These are phyloP conservation scores for Kokia cookei DNA, from an alignment of 441 rosid species.

Conservation along the genomic window DNA sequence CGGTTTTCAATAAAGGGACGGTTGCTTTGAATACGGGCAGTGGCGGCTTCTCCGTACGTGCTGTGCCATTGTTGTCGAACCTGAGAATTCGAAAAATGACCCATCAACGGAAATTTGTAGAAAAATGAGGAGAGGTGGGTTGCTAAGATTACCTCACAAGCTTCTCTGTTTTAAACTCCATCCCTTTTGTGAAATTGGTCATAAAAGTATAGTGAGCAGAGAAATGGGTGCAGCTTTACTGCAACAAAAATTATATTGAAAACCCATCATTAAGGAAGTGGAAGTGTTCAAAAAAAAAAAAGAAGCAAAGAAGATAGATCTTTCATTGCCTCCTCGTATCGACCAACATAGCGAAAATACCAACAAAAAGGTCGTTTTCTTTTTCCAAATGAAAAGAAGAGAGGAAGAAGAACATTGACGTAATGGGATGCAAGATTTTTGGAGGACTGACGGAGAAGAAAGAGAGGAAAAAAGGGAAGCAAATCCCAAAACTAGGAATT, in stretches of 20 bases:
- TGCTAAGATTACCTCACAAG: conserved; percentile 37
- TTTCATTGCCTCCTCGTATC: not conserved
- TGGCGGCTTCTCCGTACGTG: conserved; percentile 23
- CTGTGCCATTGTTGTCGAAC: conserved; percentile 30
- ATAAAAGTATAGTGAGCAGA: not conserved
- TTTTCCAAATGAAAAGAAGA: not conserved
- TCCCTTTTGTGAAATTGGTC: conserved; percentile 1
- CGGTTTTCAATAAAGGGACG: conserved; percentile 31
- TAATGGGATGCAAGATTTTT: not conserved
- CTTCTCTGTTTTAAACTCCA: conserved; percentile 55
- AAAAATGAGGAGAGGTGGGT: not conserved
- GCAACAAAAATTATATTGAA: not conserved
- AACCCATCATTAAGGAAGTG: not conserved
- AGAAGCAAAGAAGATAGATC: not conserved
- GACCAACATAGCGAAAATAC: not conserved
- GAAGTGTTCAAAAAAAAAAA: too few species aligned
- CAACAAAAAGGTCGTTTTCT: not conserved
- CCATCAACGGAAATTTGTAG: conserved; percentile 2
- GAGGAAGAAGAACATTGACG: not conserved
- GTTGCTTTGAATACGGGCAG: conserved; percentile 37
- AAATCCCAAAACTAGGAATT: not conserved
- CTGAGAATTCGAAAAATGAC: conserved; percentile 19
- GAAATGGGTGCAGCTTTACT: not conserved
- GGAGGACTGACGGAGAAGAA: not conserved
- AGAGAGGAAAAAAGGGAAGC: not conserved